Conservation (phyloP, 805 yeast species). For the Lipomyces starkeyi region DNA sequence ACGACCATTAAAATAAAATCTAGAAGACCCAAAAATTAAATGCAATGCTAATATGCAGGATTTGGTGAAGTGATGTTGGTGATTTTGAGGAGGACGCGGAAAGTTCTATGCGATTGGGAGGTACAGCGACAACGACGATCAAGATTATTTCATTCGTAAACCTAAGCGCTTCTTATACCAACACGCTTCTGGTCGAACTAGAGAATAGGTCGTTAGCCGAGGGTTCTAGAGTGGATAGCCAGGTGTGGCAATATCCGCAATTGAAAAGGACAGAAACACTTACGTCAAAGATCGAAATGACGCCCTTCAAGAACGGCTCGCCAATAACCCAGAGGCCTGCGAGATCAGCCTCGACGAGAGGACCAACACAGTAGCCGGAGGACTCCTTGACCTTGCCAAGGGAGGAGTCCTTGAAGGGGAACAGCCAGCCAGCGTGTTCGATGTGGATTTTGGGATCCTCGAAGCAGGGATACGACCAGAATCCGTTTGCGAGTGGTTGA, state of each 20-base stretch:
- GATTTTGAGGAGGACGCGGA: background rate
- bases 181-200: conserved; percentile 27
- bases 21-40: background rate
- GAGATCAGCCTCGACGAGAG: conserved; percentile 36
- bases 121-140: background rate
- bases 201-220: background rate
- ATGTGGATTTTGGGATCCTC: conserved; percentile 34
- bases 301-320: conserved; percentile 34
- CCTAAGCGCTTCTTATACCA: conserved; percentile 25
- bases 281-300: conserved; percentile 30
- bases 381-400: conserved; percentile 36
- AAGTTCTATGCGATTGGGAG: background rate
- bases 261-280: background rate
- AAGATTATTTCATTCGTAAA: background rate
- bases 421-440: conserved; percentile 38
- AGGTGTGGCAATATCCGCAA: background rate
- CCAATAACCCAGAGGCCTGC: conserved; percentile 38
- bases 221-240: background rate
- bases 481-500: conserved; percentile 36
- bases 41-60: background rate
- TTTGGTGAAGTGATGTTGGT: background rate
- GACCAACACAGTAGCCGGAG: conserved; percentile 37
- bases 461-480: conserved; percentile 36
- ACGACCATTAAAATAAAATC: background rate
- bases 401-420: conserved; percentile 31